phyloP scores from a whole-genome alignment of 768 basidiomycete species.

The Naganishia antarctica region DNA sequence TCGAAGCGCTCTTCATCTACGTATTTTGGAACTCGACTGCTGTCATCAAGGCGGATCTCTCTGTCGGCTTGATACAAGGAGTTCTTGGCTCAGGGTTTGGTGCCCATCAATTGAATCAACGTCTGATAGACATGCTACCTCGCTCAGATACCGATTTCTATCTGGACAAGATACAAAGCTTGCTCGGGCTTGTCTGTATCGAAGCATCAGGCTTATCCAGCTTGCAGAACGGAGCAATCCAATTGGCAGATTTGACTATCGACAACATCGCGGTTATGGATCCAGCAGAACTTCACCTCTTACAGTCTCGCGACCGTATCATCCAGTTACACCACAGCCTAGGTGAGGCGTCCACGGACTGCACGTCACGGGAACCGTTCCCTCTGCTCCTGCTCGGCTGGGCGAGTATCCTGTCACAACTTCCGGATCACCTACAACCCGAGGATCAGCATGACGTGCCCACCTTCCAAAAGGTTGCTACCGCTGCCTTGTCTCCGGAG shows the following conservation, averaged over 20 bases:
- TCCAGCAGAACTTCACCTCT: slow-evolving; percentile 7
- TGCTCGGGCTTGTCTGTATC: slow-evolving; percentile 24
- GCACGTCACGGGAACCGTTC: slow-evolving; percentile 19
- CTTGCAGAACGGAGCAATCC: slow-evolving; percentile 11
- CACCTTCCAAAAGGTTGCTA: slow-evolving; percentile 22
- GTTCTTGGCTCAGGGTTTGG: slow-evolving; percentile 27
- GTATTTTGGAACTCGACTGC: slow-evolving; percentile 22
- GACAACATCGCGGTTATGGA: slow-evolving; percentile 2
- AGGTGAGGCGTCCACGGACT: slow-evolving; percentile 9
- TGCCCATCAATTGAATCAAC: slow-evolving; percentile 23
- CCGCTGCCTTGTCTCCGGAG: slow-evolving; percentile 21
- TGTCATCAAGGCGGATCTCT: slow-evolving; percentile 22
- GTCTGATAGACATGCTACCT: slow-evolving; percentile 23
- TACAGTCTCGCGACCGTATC: slow-evolving; percentile 22
- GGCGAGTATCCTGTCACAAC: slow-evolving; percentile 23
- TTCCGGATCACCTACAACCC: slow-evolving; percentile 21
- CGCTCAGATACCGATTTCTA: not conserved
- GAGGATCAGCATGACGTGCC: slow-evolving; percentile 9
- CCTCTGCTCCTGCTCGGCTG: slow-evolving; percentile 27
- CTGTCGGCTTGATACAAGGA: slow-evolving; percentile 25
- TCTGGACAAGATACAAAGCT: slow-evolving; percentile 25
- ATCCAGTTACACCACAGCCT: slow-evolving; percentile 14
- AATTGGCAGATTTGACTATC: not conserved
- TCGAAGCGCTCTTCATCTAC: slow-evolving; percentile 29
- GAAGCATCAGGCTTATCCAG: slow-evolving; percentile 20